Evolutionary conservation across 805 yeast genomes (phyloP).

Genomic region (Diddensiella caesifluorescens): DNA sequence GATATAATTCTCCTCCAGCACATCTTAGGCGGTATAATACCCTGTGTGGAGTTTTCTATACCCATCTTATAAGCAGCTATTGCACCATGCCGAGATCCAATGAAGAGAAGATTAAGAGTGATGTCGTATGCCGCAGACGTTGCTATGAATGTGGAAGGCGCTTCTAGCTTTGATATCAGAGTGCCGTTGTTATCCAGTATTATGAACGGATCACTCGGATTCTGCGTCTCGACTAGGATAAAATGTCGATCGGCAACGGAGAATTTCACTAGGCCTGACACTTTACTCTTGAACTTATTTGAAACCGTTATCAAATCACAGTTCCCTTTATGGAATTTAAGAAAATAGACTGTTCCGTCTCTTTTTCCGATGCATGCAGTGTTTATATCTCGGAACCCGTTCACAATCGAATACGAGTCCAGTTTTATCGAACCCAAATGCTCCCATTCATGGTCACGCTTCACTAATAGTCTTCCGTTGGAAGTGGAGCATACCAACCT

Average conservation of each 20-base stretch:
- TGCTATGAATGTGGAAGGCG: conserved; percentile 47
- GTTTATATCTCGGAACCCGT: conserved; percentile 39
- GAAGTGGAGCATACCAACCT: conserved; percentile 56
- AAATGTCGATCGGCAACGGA: conserved; percentile 16
- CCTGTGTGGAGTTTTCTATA: background rate
- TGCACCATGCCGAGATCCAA: conserved; percentile 72
- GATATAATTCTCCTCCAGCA: conserved; percentile 21
- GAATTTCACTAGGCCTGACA: conserved; percentile 26
- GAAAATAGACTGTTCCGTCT: conserved; percentile 21
- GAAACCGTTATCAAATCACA: conserved; percentile 16
- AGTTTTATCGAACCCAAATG: conserved; percentile 9
- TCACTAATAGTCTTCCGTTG: conserved; percentile 45
- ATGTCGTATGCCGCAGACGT: conserved; percentile 49
- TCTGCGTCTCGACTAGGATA: conserved; percentile 60
- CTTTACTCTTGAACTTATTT: conserved; percentile 34
- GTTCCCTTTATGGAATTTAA: conserved; percentile 21
- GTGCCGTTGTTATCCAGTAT: conserved; percentile 35
- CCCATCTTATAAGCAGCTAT: conserved; percentile 49
- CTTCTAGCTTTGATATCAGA: conserved; percentile 21
- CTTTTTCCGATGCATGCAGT: conserved; percentile 40
- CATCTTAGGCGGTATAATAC: background rate
- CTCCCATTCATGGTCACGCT: conserved; percentile 16
- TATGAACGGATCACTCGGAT: conserved; percentile 51
- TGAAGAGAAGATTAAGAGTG: conserved; percentile 38
- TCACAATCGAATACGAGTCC: conserved; percentile 19